Evolutionary conservation across 1,284 basidiomycete genomes (phyloP).

Genomic region (Cutaneotrichosporon mucoides): DNA sequence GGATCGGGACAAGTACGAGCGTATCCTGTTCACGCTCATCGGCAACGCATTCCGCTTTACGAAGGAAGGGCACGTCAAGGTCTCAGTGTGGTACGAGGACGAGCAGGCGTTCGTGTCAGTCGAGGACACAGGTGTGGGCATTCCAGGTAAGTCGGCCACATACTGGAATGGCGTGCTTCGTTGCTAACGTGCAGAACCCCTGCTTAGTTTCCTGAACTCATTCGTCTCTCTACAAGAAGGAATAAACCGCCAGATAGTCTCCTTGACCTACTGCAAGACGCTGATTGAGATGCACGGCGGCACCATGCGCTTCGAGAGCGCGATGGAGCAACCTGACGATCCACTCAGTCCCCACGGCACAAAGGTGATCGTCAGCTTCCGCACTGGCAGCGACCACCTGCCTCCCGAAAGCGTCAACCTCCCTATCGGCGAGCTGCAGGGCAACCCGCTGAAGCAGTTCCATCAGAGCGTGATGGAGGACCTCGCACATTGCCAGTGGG

Average conservation of each 20-base stretch:
- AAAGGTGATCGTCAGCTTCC: neutral
- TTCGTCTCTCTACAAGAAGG: neutral
- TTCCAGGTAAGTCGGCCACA: conserved; percentile 24
- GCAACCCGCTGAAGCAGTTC: neutral
- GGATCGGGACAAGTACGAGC: conserved; percentile 51
- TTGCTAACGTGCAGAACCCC: neutral
- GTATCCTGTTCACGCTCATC: conserved; percentile 49
- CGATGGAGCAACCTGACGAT: neutral
- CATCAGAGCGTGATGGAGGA: neutral
- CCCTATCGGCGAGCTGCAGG: neutral
- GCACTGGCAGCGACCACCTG: neutral
- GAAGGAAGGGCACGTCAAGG: conserved; percentile 27
- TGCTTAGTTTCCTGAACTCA: neutral
- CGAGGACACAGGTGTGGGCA: conserved; percentile 50
- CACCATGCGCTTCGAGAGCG: neutral
- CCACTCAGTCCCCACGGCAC: neutral
- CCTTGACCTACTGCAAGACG: neutral
- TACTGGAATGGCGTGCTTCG: no score
- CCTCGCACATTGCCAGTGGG: neutral
- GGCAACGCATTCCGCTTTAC: conserved; percentile 49
- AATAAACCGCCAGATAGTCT: neutral
- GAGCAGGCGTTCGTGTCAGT: conserved; percentile 38
- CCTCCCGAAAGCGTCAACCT: neutral
- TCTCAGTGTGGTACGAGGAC: conserved; percentile 28
- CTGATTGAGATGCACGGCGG: neutral